Conservation (phyloP, 2,329 filamentous ascomycete genomes). For the Monosporascus sp. region DNA sequence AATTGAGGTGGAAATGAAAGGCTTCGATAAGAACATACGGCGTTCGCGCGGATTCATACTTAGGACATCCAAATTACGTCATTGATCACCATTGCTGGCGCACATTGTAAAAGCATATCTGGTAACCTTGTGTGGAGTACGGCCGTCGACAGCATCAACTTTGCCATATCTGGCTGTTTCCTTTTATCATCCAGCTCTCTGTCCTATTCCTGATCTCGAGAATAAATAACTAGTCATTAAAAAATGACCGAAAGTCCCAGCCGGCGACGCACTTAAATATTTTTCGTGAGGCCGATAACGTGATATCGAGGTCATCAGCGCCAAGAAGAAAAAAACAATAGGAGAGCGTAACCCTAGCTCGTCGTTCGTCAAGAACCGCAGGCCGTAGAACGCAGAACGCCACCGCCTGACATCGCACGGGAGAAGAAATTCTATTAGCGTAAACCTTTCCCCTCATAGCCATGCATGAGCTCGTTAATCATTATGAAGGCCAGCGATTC, state of each 20-base stretch:
- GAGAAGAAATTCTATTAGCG: not conserved
- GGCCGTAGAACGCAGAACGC: too few species aligned
- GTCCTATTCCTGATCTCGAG: too few species aligned
- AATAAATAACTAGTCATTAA: too few species aligned
- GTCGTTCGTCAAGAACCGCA: too few species aligned
- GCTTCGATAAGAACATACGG: not conserved
- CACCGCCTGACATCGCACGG: too few species aligned
- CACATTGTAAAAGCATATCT: not conserved
- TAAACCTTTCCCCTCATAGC: conserved; percentile 11
- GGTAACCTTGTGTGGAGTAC: not conserved
- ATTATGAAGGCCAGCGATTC: conserved; percentile 22
- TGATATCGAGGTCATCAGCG: too few species aligned
- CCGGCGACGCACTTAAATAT: too few species aligned
- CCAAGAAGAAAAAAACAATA: too few species aligned
- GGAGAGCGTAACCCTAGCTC: too few species aligned
- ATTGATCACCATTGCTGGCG: not conserved
- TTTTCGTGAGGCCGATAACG: too few species aligned
- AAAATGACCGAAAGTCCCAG: too few species aligned
- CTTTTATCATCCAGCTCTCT: too few species aligned
- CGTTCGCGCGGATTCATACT: conserved; percentile 1
- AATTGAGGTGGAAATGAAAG: not conserved
- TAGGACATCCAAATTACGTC: not conserved
- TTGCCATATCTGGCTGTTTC: not conserved
- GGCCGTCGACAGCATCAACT: not conserved
- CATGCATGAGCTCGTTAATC: conserved; percentile 6